These are phyloP conservation scores for Casuarina cunninghamiana DNA, from an alignment of 306 rosid species.

Conservation along the genomic window DNA sequence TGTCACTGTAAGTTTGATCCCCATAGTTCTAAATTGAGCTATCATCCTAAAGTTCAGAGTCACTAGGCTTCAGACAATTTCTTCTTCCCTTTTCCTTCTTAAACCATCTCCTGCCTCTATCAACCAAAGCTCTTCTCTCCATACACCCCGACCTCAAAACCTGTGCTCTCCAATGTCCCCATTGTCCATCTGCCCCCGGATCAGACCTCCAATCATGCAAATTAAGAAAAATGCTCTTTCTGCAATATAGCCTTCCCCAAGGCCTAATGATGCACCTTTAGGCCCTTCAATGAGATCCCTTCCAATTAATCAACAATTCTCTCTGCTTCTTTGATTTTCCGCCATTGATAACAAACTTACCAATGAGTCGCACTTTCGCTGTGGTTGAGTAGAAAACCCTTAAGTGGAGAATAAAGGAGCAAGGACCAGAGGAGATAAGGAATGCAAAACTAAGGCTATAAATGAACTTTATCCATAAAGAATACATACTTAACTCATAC, in stretches of 20 bases:
- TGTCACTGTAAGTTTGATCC: neutral
- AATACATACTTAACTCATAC: too few species aligned
- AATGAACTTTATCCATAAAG: too few species aligned
- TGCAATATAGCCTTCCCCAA: neutral
- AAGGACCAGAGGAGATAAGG: too few species aligned
- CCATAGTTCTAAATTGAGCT: neutral
- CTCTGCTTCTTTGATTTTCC: too few species aligned
- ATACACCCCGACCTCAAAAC: neutral
- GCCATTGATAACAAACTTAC: too few species aligned
- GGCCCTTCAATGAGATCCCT: neutral
- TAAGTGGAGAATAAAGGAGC: too few species aligned
- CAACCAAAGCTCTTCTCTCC: neutral
- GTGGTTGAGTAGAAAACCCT: too few species aligned
- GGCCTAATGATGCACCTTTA: neutral
- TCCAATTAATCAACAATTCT: neutral
- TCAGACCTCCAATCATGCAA: neutral
- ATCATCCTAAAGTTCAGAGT: neutral
- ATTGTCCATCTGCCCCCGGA: neutral
- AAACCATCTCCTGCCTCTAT: neutral
- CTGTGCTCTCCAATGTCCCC: neutral
- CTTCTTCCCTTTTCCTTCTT: neutral
- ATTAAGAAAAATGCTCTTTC: neutral
- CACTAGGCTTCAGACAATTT: neutral
- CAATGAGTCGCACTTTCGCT: too few species aligned
- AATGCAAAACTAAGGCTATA: too few species aligned